phyloP scores from a whole-genome alignment of 2,329 filamentous ascomycete species.

The Aspergillus caelatus region DNA sequence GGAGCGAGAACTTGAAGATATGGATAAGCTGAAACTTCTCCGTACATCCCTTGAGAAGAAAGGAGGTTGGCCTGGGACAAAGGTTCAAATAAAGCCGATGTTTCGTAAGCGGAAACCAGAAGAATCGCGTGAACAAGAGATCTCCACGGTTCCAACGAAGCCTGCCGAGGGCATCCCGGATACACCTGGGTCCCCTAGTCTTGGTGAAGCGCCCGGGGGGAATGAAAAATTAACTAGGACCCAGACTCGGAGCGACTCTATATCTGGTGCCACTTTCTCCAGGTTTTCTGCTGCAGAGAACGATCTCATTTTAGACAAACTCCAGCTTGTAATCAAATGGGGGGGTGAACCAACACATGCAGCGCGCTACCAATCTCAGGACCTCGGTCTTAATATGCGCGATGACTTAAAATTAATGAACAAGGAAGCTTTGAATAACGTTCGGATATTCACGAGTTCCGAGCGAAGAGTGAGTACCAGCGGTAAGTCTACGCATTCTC shows the following conservation, averaged over 20 bases:
- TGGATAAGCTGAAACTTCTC: conserved; percentile 79
- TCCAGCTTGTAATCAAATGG: conserved; percentile 99
- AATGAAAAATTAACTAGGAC: conserved; percentile 46
- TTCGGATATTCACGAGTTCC: conserved; percentile 93
- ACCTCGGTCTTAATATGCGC: conserved; percentile 92
- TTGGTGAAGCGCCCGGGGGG: conserved; percentile 25
- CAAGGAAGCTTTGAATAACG: conserved; percentile 85
- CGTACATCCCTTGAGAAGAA: conserved; percentile 90
- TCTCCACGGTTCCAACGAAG: conserved; percentile 20
- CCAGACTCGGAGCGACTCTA: conserved; percentile 74
- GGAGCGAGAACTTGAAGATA: conserved; percentile 78
- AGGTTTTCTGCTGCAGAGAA: conserved; percentile 93
- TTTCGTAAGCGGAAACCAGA: conserved; percentile 84
- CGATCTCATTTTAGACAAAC: conserved; percentile 88
- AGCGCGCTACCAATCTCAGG: conserved; percentile 91
- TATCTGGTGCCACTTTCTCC: conserved; percentile 88
- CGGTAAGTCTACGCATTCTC: conserved; percentile 40
- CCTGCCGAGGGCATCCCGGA: conserved; percentile 18
- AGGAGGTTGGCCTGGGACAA: conserved; percentile 90
- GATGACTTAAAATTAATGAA: conserved; percentile 94
- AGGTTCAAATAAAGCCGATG: conserved; percentile 99
- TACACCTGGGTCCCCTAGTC: conserved; percentile 25
- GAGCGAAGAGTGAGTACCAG: conserved; percentile 93
- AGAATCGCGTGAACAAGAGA: conserved; percentile 45
- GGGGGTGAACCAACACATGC: conserved; percentile 97